Evolutionary conservation across 225 moss, liverwort and hornwort species (phyloP).

Genomic region (Lunularia cruciata): DNA sequence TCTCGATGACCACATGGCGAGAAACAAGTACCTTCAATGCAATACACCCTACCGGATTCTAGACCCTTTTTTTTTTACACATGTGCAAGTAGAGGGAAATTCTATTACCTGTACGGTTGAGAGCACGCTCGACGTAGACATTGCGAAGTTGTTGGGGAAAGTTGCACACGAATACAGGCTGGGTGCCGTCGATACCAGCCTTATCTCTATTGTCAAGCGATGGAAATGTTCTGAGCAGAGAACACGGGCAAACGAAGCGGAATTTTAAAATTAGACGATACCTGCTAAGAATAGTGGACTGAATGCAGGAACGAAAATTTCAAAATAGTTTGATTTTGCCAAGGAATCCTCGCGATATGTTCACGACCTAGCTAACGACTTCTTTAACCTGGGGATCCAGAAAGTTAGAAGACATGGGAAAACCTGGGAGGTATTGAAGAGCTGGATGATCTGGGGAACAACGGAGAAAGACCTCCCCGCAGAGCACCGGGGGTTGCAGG

Average conservation of each 20-base stretch:
- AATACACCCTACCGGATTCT: too few species aligned
- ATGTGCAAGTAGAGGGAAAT: not conserved
- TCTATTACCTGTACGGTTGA: slow-evolving; percentile 34
- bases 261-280: too few species aligned
- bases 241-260: too few species aligned
- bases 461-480: slow-evolving; percentile 36
- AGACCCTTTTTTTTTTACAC: too few species aligned
- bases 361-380: not conserved
- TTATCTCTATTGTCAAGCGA: slow-evolving; percentile 49
- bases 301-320: not conserved
- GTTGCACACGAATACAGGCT: slow-evolving; percentile 79
- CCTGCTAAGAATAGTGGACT: too few species aligned
- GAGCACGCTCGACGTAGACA: slow-evolving; percentile 40
- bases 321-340: not conserved
- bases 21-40: too few species aligned
- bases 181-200: slow-evolving; percentile 54
- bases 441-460: slow-evolving; percentile 64
- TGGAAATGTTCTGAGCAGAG: slow-evolving; percentile 53
- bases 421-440: slow-evolving; percentile 50
- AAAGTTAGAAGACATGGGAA: not conserved
- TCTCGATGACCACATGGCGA: too few species aligned
- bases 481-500: slow-evolving; percentile 4
- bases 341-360: not conserved
- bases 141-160: slow-evolving; percentile 79
- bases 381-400: not conserved